Evolutionary conservation across 2,329 filamentous ascomycete genomes (phyloP), one percentile per base, ranked within the genome.

Genomic region (Trematosphaeria pertusa): DNA sequence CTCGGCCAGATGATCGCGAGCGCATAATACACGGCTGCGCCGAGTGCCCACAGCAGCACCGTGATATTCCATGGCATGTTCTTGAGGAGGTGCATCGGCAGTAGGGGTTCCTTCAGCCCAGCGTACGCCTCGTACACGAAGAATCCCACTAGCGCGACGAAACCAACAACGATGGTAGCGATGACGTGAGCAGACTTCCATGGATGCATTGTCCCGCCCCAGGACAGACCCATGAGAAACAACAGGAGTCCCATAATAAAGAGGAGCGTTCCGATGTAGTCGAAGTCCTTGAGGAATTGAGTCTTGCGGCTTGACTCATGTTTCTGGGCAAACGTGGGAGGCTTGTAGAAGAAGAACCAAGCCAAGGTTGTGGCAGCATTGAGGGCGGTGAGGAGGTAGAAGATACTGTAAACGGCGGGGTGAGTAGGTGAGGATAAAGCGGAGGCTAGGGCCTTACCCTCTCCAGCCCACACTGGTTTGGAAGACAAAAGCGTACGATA

Each of bases 121-220:
- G 30, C 53, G 22, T 43, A 55, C 4, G 49, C 50, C 42, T 60
- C 58, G 11, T 69, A 76, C 9, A 71, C n/a, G 26, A 75, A 69
- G n/a, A 76, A 65, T 0, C 52, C 61, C 20, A 73, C 48, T 7
- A 76, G 58, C 1, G 70, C 54, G 1, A 59, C 37, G 3, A 52
- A 58, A 3, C 74, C 74, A 14, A 75, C 55, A 3, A 74, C 46
- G 15, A 77, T 62, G 8, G 71, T 67, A 1, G 66, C 64, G 37
- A 76, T 73, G 8, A 72, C 71, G 2, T 70, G 64, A 1, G 69
- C 67, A 1, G 72, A 73, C n/a, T 64, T 70, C 75, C 74, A 77
- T 4, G 73, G 65, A 53, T 76, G 75, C 37, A 73, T n/a, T 17
- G 37, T 22, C 9, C 48, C 43, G 14, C 50, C 46, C 45, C 50